Evolutionary conservation across 2,329 filamentous ascomycete species (phyloP).

Genomic region (Chrysosporium keratinophilum): DNA sequence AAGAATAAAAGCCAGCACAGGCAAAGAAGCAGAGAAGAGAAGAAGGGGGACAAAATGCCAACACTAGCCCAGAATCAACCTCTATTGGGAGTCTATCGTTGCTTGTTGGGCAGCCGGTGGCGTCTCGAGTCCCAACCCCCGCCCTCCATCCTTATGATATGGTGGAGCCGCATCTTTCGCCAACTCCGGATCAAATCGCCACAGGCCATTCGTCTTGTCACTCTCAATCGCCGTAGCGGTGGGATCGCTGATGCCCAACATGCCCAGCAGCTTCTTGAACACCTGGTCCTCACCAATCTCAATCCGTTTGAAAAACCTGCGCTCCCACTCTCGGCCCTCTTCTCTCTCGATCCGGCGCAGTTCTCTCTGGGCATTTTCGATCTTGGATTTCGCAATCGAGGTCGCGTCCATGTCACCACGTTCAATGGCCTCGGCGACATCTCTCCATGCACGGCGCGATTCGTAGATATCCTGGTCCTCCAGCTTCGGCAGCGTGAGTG

Average conservation of each 20-base stretch:
- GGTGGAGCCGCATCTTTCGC: constrained; percentile 36
- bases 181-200: constrained; percentile 54
- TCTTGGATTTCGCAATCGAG: constrained; percentile 68
- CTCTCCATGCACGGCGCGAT: constrained; percentile 75
- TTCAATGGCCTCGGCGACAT: constrained; percentile 70
- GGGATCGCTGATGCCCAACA: constrained; percentile 27
- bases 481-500: constrained; percentile 60
- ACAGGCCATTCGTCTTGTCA: constrained; percentile 59
- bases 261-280: constrained; percentile 36
- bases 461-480: constrained; percentile 79
- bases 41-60: neutral
- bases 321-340: constrained; percentile 68
- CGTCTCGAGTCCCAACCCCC: constrained; percentile 31
- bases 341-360: constrained; percentile 62
- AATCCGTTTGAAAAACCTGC: constrained; percentile 61
- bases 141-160: constrained; percentile 33
- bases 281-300: constrained; percentile 25
- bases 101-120: neutral
- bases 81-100: neutral
- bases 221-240: constrained; percentile 39
- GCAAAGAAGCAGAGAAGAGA: neutral
- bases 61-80: neutral
- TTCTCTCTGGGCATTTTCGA: constrained; percentile 78
- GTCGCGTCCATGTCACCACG: constrained; percentile 76
- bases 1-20: neutral